Evolutionary conservation across 306 rosid genomes (phyloP), one percentile per base, ranked within the genome.

Genomic region (Alnus glutinosa): DNA sequence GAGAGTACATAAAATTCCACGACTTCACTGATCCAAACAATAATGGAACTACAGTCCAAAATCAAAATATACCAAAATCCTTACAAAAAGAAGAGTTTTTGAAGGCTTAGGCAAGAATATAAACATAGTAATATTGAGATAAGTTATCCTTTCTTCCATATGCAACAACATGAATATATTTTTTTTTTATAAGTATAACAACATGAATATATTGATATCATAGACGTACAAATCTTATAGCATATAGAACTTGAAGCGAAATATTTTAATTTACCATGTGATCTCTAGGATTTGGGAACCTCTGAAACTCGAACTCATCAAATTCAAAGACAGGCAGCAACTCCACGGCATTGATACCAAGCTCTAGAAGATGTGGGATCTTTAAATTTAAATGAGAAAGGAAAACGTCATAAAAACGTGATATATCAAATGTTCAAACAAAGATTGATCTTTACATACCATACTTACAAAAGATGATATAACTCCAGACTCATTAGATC

Each of bases 281-380:
- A 88, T 93, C 94, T 93, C 99, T 91, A 58, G 96, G 93, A 67
- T 95, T 95, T 77, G 83, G 89, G 42, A 84, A 88, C 91, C 98
- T 90, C 78, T 95, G 99, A 61, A 95, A 80, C 86, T 95, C 99
- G 62, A 95, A 47, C 82, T 95, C 99, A 72, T 95, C 99, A 85
- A 93, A 95, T 87, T 95, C 99, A 62, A 95, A 93, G 77, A 93
- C 85, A 61, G 99, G 98, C 72, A 89, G 82, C 87, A 95, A 78
- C 79, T 95, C 99, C 77, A 95, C 91, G 28, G 98, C 97, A 86
- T 93, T 95, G 88, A 95, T 80, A 63, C 99, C 99, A 39, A 92
- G 99, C 91, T 95, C 97, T 58, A 81, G 88, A 82, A 95, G 96
- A 87, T 95, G 98, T 73, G 99, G 98, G 76, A 95, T 95, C 99